These are phyloP conservation scores for Fistulifera pelliculosa DNA, from an alignment of 108 stramenopile genomes.

Conservation along the genomic window DNA sequence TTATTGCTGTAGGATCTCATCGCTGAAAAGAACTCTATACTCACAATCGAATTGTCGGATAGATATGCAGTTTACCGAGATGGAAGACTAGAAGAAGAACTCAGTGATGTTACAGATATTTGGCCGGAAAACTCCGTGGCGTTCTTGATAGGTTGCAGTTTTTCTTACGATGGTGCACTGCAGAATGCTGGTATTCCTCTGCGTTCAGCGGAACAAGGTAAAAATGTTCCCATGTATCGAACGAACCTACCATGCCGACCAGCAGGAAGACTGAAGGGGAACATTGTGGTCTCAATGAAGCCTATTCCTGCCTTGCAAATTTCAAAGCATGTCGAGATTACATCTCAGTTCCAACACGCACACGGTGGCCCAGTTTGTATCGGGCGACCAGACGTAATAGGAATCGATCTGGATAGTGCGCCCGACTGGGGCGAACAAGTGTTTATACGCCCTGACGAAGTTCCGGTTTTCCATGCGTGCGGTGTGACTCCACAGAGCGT, in stretches of 20 bases:
- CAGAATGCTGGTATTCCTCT: constrained; percentile 57
- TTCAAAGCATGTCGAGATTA: constrained; percentile 62
- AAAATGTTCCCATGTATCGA: constrained; percentile 88
- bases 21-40: too few relatives aligned
- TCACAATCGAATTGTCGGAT: too few relatives aligned
- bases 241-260: constrained; percentile 55
- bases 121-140: constrained; percentile 75
- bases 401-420: constrained; percentile 48
- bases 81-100: constrained; percentile 54
- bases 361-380: constrained; percentile 83
- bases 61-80: constrained; percentile 68
- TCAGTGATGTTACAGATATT: constrained; percentile 41
- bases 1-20: too few relatives aligned
- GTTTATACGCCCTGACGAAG: constrained; percentile 49
- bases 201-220: constrained; percentile 55
- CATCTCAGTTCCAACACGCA: constrained; percentile 63
- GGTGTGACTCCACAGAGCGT: constrained; percentile 86
- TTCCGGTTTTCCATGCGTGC: constrained; percentile 91
- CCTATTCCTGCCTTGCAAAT: constrained; percentile 62
- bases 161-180: constrained; percentile 77
- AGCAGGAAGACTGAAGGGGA: constrained; percentile 59
- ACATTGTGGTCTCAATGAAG: constrained; percentile 86
- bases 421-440: constrained; percentile 83
- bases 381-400: constrained; percentile 67
- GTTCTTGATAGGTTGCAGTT: constrained; percentile 81